A percentile compares a stretch with the other conserved stretches of the same genome.
Conservation (phyloP, 441 rosid genomes). For the Cnidoscolus chayamansa region DNA sequence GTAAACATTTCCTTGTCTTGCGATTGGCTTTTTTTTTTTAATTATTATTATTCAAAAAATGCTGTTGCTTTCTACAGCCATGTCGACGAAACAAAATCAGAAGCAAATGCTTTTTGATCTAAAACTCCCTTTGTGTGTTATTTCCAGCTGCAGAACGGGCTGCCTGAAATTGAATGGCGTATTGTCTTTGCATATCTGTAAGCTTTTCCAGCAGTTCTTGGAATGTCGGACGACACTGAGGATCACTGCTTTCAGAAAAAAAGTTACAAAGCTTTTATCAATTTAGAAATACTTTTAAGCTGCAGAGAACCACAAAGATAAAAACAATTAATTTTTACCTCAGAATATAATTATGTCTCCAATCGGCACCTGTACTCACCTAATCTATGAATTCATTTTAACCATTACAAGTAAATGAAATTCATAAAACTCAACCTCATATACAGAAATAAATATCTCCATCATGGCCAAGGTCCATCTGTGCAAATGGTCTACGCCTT, state of each 20-base stretch:
- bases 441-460: background rate
- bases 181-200: constrained; percentile 75
- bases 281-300: background rate
- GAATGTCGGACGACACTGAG: constrained; percentile 69
- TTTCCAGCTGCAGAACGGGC: constrained; percentile 55
- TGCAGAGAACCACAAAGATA: background rate
- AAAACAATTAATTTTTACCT: background rate
- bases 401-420: background rate
- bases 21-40: background rate
- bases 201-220: constrained; percentile 81
- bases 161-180: constrained; percentile 59
- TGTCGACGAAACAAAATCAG: constrained; percentile 6
- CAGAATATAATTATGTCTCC: constrained; percentile 3
- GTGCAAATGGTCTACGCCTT: constrained; percentile 7
- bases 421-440: background rate
- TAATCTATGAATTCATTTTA: background rate
- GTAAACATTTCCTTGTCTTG: constrained; percentile 18
- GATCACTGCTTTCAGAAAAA: constrained; percentile 49
- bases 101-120: background rate
- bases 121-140: constrained; percentile 42
- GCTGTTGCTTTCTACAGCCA: constrained; percentile 13
- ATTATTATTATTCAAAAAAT: background rate
- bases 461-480: constrained; percentile 3
- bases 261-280: constrained; percentile 12
- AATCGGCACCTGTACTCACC: constrained; percentile 1